phyloP scores from a whole-genome alignment of 2,329 filamentous ascomycete genomes.

The Xylaria sp. region DNA sequence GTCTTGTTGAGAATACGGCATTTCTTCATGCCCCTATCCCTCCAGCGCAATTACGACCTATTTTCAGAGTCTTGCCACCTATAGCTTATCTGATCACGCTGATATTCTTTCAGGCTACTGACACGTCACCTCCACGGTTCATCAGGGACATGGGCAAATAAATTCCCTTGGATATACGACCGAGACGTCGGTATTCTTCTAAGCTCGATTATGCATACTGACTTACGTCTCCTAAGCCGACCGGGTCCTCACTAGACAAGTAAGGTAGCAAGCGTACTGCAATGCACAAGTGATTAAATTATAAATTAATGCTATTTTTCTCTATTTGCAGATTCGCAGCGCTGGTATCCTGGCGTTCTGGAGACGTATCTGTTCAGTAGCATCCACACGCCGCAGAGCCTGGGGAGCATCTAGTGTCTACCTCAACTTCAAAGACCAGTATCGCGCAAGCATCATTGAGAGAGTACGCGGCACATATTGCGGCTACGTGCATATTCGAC shows the following conservation, averaged over 20 bases:
- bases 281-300: background rate
- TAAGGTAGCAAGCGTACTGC: background rate
- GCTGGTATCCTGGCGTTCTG: conserved; percentile 1
- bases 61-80: background rate
- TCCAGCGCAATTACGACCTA: background rate
- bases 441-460: background rate
- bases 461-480: conserved; percentile 18
- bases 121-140: background rate
- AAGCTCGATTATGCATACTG: background rate
- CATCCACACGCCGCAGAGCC: background rate
- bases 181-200: background rate
- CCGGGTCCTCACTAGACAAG: background rate
- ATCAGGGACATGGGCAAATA: background rate
- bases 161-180: background rate
- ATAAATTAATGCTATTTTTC: background rate
- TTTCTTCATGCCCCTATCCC: background rate
- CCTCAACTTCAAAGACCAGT: background rate
- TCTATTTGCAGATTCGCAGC: background rate
- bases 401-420: background rate
- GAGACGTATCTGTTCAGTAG: conserved; percentile 2
- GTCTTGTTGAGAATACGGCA: background rate
- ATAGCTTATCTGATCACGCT: background rate
- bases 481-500: conserved; percentile 22
- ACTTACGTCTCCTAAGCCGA: background rate
- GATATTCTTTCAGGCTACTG: background rate